A percentile compares a stretch with the other conserved stretches of the same genome.
phyloP scores from a whole-genome alignment of 164 flowering plant species.

The Malania oleifera region DNA sequence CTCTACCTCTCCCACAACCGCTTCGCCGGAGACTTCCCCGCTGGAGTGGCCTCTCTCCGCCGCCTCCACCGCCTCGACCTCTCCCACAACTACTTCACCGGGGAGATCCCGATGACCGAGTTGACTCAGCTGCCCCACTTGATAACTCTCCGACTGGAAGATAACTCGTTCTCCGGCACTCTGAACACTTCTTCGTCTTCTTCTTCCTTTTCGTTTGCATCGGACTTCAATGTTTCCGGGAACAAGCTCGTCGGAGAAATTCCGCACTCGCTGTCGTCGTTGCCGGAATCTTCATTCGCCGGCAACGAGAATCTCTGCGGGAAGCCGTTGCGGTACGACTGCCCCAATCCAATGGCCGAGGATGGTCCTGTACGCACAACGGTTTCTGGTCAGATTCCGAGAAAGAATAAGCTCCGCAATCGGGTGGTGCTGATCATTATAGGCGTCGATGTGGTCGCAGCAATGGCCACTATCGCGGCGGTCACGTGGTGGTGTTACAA shows the following conservation, averaged over 20 bases:
- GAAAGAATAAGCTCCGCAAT: slow-evolving; percentile 3
- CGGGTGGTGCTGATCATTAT: slow-evolving; percentile 15
- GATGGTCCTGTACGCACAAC: slow-evolving; percentile 12
- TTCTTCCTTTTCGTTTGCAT: slow-evolving; percentile 8
- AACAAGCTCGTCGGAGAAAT: slow-evolving; percentile 38
- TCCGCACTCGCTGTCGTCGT: slow-evolving; percentile 23
- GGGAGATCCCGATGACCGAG: slow-evolving; percentile 30
- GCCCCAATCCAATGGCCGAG: slow-evolving; percentile 15
- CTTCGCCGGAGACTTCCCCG: slow-evolving; percentile 33
- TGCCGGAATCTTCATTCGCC: slow-evolving; percentile 27
- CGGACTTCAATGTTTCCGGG: slow-evolving; percentile 41
- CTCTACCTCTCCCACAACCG: slow-evolving; percentile 44
- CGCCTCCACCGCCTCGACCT: slow-evolving; percentile 42
- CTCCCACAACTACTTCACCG: slow-evolving; percentile 33
- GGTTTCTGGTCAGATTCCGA: too few species aligned
- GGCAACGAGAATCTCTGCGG: slow-evolving; percentile 47
- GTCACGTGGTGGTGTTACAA: slow-evolving; percentile 18
- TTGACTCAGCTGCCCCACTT: slow-evolving; percentile 23
- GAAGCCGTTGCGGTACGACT: slow-evolving; percentile 23
- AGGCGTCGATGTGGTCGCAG: slow-evolving; percentile 9
- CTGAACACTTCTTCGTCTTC: neutral
- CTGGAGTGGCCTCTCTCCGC: slow-evolving; percentile 29
- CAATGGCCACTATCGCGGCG: slow-evolving; percentile 10
- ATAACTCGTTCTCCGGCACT: slow-evolving; percentile 31
- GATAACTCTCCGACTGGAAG: slow-evolving; percentile 42